A percentile compares a stretch with the other conserved stretches of the same genome.
phyloP scores from a whole-genome alignment of 1,284 basidiomycete species.

The Wallemia hederae region DNA sequence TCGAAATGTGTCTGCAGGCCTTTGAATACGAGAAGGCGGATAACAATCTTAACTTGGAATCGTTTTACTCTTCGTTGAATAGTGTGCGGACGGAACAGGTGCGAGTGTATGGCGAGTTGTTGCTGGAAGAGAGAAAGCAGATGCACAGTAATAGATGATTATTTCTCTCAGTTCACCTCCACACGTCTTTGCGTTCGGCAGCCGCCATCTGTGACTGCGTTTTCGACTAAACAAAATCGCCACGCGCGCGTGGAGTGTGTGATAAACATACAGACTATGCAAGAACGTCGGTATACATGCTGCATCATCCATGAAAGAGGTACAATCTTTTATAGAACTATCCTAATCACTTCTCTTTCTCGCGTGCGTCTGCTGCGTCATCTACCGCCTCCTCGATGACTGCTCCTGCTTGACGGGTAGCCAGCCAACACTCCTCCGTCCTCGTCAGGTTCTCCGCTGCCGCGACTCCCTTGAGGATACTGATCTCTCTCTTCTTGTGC shows the following conservation, averaged over 20 bases:
- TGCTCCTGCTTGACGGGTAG: not conserved
- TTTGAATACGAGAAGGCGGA: slow-evolving; percentile 20
- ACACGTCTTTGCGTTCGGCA: no score
- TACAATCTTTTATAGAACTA: no score
- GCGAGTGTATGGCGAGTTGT: not conserved
- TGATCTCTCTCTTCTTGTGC: not conserved
- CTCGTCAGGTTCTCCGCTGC: not conserved
- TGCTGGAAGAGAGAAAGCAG: not conserved
- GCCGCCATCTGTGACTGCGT: no score
- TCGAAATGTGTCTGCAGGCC: slow-evolving; percentile 55
- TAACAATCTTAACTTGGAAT: not conserved
- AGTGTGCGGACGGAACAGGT: not conserved
- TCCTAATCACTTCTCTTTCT: not conserved
- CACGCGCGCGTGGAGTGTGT: no score
- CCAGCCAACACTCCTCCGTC: not conserved
- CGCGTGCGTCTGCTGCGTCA: not conserved
- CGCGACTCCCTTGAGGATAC: not conserved
- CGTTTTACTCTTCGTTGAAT: not conserved
- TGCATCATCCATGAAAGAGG: no score
- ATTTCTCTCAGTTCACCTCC: no score
- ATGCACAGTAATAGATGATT: not conserved
- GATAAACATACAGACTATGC: not conserved
- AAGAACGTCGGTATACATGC: not conserved
- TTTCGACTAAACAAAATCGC: no score
- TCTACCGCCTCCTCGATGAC: not conserved